Base-by-base conservation (phyloP, 148 eudicot genomes). In the Camellia japonica region DNA sequence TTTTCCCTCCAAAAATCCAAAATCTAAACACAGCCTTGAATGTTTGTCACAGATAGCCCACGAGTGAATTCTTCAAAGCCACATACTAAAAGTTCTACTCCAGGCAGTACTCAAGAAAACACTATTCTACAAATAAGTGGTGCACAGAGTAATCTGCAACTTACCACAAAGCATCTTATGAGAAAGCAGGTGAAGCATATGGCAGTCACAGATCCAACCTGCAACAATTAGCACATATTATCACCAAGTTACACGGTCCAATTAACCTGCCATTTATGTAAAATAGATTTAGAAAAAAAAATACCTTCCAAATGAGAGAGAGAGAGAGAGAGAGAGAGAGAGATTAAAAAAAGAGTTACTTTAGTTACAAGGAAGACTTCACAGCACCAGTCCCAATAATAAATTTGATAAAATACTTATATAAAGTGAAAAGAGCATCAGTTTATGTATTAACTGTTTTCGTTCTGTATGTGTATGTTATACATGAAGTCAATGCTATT, bases 181-280 rank as follows among this genome's bases (percentile, higher is more conserved):
- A 92, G 90, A 80, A 95, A 93, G 85, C 94, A 91, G 80, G 88
- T 78, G 89, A 87, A 91, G 81, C 97, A 95, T 84, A 92, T 84
- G 74, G 86, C 91, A 30, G 97, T 92, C 63, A 95, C 94, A 83
- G 96, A 93, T 79, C 98, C 97, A 82, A 95, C 98, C 98, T 95
- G 93, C 69, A 79, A 75, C 72, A 78, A 71, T 46, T 55, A 75
- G 16, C 63, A 79, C 68, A 46, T 58, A 55, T 68, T 71, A 77
- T 77, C 75, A 79, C 20, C 59, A 54, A 84, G 59, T 55, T n/a
- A 69, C 30, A 61, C 44, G 20, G 74, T 19, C 70, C 54, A 56
- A 68, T 55, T 76, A 16, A 55, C 7, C 12, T 19, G 15, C 49
- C 14, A 18, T 56, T 68, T 10, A 23, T 4, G 43, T 16, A 19